Base-by-base conservation (phyloP, 306 rosid species). In the Astragalus membranaceus region DNA sequence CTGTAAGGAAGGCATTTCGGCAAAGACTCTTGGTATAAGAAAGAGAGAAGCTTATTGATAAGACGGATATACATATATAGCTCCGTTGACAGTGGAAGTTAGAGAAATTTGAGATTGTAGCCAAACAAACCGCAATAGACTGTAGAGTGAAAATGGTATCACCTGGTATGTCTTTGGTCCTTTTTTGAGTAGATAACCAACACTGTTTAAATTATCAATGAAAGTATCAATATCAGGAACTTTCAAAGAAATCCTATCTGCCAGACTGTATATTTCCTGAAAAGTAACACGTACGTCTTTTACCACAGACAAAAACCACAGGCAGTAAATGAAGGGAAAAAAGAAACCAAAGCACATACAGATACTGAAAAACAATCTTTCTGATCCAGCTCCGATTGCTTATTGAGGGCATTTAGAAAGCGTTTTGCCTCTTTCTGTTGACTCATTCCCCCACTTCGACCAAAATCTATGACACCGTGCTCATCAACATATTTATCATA, bases 391-490 rank as follows among this genome's bases (percentile, higher is more conserved):
- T 94, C 98, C 16, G 98, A 90, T 73, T 88, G 95, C 82, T 89
- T 88, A 75, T 90, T 90, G 65, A 94, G 98, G 54, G 96, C 96
- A 74, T 92, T 86, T 57, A 91, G 75, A 81, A 91, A 94, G 77
- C 96, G 84, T 69, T 94, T 94, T 44, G 96, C 97, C 75, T 90
- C 98, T 82, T 94, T 94, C 75, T 88, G 98, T 80, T 84, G 96
- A 80, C 98, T 94, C 97, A 94, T 94, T 20, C 98, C 98, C 54
- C 98, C 97, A 69, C 98, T 88, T 59, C 97, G 88, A 77, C 96
- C 98, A 70, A 94, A 94, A 77, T 90, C 96, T 75, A 94, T 88
- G 59, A 85, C 52, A n/a, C 98, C 98, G 63, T 90, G 94, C 75
- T 90, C 96, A 52, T 94, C 97, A 57, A 88, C 90, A 52, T 87